A percentile compares a stretch with the other conserved stretches of the same genome.
phyloP scores from a whole-genome alignment of 148 eudicot species.

The Hydrangea macrophylla region DNA sequence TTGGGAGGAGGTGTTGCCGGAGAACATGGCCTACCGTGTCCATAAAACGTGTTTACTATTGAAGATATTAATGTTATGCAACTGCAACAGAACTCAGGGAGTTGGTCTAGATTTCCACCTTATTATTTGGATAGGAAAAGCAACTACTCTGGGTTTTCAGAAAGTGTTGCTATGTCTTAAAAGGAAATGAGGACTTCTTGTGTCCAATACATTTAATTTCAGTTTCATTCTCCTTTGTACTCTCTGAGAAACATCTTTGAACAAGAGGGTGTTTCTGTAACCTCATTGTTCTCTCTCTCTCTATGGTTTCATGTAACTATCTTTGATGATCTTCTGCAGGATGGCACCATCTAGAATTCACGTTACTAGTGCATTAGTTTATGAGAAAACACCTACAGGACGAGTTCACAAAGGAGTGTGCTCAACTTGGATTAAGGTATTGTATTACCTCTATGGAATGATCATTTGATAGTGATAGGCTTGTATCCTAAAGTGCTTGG shows the following conservation, averaged over 20 bases:
- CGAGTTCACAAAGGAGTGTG: slow-evolving; percentile 92
- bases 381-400: slow-evolving; percentile 79
- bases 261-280: background rate
- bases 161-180: too few relatives aligned
- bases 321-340: slow-evolving; percentile 36
- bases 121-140: too few relatives aligned
- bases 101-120: too few relatives aligned
- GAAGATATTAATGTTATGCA: too few relatives aligned
- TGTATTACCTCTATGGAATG: background rate
- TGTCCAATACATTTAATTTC: background rate
- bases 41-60: too few relatives aligned
- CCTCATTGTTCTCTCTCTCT: background rate
- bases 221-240: background rate
- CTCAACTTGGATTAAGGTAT: slow-evolving; percentile 99
- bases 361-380: slow-evolving; percentile 87
- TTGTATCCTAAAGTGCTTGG: background rate
- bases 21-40: too few relatives aligned
- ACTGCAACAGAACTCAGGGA: too few relatives aligned
- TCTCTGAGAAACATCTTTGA: background rate
- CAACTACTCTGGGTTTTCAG: too few relatives aligned
- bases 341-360: slow-evolving; percentile 84
- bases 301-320: background rate
- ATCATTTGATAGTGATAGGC: background rate
- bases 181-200: too few relatives aligned
- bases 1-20: too few relatives aligned